phyloP scores from a whole-genome alignment of 2,329 filamentous ascomycete genomes.

The Grosmannia serpens region DNA sequence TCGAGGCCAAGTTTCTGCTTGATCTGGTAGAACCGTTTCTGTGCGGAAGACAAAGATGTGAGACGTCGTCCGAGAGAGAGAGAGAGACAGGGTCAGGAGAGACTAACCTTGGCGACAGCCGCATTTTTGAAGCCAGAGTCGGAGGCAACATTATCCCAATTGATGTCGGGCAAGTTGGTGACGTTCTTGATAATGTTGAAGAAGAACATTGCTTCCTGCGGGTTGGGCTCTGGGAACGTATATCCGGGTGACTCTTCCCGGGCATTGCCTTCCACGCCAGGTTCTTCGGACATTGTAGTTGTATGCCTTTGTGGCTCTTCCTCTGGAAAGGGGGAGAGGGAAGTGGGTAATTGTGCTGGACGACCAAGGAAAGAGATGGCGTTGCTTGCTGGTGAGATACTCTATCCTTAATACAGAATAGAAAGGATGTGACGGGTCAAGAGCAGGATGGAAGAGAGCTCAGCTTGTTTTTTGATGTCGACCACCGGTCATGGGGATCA shows the following conservation, averaged over 20 bases:
- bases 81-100: background rate
- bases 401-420: too few relatives aligned
- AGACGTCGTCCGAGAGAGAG: background rate
- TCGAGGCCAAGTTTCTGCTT: slow-evolving; percentile 33
- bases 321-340: background rate
- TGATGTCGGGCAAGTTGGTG: slow-evolving; percentile 30
- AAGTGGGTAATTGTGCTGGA: background rate
- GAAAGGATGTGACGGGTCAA: too few relatives aligned
- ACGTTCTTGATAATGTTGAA: slow-evolving; percentile 32
- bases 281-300: background rate
- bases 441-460: too few relatives aligned
- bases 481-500: too few relatives aligned
- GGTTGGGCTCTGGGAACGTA: slow-evolving; percentile 21
- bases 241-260: background rate
- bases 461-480: too few relatives aligned
- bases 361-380: background rate
- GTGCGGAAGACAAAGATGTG: background rate
- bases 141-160: slow-evolving; percentile 35
- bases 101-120: slow-evolving; percentile 30
- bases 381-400: too few relatives aligned
- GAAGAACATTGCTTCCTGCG: slow-evolving; percentile 31
- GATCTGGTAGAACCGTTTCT: slow-evolving; percentile 34
- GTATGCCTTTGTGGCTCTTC: too few relatives aligned
- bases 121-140: slow-evolving; percentile 33
- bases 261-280: background rate